Evolutionary conservation across 495 filamentous ascomycete species (phyloP), one percentile per base, ranked within the genome.

Genomic region (Aspergillus nanangensis): DNA sequence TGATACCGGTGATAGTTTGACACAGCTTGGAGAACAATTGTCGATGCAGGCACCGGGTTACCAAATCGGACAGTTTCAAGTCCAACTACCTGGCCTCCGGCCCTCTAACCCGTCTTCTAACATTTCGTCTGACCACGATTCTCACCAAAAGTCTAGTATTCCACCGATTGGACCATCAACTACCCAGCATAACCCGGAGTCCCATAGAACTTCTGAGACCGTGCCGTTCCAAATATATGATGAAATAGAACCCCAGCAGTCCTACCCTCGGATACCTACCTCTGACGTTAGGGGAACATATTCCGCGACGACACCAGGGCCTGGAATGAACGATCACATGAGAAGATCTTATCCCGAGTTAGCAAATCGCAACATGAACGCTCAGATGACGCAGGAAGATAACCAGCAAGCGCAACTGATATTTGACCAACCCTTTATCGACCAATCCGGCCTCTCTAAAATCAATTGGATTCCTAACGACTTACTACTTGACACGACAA

Each of bases 381-480:
- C 50, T 29, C 39, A 53, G 25, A 60, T 62, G 23, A 22, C 57
- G 5, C 47, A 52, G 39, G 42, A 48, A 21, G 50, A 50, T 4
- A 57, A 58, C 21, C 52, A 56, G 27, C 62, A 63, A 18, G 44
- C 44, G 17, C 48, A 53, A n/a, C 39, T 60, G 11, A 55, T 41
- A 1, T 62, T 63, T 39, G 55, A 52, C 8, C 52, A 52, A 15
- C 46, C 58, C 1, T 46, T 61, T 8, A 49, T 65, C 18, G 61
- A 59, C 24, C 58, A 54, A 11, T 59, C 58, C 5, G 52, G 55
- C 34, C 24, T 54, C 35, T 60, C 63, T 17, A 59, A 62, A 1
- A 57, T 70, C 17, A 70, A 72, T 38, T 72, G 69, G 69, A 51
- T 69, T 8, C 57, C 66, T 13, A 54, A 55, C 13, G 62, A 62